phyloP scores from a whole-genome alignment of 805 yeast species.

The Candida tibetensis region DNA sequence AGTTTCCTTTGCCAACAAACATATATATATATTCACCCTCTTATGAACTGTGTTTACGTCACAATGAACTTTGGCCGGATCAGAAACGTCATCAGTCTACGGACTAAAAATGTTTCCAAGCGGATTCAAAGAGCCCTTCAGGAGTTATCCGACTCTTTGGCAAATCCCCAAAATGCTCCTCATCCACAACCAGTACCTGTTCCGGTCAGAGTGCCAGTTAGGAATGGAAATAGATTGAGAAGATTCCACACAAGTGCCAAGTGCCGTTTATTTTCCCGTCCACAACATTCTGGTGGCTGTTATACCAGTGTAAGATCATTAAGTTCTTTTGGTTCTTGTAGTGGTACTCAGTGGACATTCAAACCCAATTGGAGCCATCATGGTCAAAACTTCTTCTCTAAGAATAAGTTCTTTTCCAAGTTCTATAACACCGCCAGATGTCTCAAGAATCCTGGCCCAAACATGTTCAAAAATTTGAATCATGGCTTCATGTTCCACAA shows the following conservation, averaged over 20 bases:
- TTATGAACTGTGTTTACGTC: constrained; percentile 8
- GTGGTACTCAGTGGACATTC: constrained; percentile 5
- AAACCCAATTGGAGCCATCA: constrained; percentile 7
- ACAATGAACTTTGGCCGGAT: constrained; percentile 19
- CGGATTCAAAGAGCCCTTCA: constrained; percentile 44
- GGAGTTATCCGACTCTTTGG: constrained; percentile 37
- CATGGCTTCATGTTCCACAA: constrained; percentile 21
- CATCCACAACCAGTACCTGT: constrained; percentile 32
- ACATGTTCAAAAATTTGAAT: constrained; percentile 3
- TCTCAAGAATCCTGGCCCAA: neutral
- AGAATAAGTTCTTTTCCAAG: constrained; percentile 11
- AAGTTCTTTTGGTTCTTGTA: neutral
- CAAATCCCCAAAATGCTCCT: constrained; percentile 18
- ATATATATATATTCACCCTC: too few species aligned
- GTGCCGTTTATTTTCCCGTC: neutral
- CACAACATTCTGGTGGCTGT: neutral
- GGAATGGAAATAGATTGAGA: constrained; percentile 5
- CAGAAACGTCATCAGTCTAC: constrained; percentile 44
- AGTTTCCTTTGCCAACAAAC: too few species aligned
- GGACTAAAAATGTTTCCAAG: constrained; percentile 44
- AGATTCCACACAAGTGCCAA: constrained; percentile 5
- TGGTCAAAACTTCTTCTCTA: constrained; percentile 5
- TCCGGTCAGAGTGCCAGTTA: constrained; percentile 37
- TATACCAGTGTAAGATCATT: constrained; percentile 1
- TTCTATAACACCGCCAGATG: constrained; percentile 11